Percentiles rank a stretch among this genome's conserved stretches.
Evolutionary conservation across 495 filamentous ascomycete genomes (phyloP).

Genomic region (Hamigera avellanea): DNA sequence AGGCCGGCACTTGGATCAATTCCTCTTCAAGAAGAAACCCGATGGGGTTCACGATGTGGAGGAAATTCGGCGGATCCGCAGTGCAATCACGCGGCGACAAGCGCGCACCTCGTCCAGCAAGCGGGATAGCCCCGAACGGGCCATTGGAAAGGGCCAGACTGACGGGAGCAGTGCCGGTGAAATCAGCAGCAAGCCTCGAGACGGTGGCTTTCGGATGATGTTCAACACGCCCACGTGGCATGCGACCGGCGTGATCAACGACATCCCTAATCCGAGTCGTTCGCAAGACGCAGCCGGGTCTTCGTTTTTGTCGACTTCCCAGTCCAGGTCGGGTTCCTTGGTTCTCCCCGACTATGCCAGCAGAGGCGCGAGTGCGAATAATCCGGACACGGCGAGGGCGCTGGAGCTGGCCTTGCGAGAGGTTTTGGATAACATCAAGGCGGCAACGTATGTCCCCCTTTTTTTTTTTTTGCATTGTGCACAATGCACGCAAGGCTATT

Average conservation of each 20-base stretch:
- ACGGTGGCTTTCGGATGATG: constrained; percentile 35
- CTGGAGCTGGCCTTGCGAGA: constrained; percentile 79
- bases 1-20: constrained; percentile 85
- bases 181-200: constrained; percentile 19
- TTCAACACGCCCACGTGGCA: constrained; percentile 64
- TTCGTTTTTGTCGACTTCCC: constrained; percentile 27
- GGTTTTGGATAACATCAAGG: constrained; percentile 63
- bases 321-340: constrained; percentile 30
- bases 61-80: constrained; percentile 69
- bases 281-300: constrained; percentile 20
- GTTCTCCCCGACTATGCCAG: constrained; percentile 46
- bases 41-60: constrained; percentile 84
- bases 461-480: constrained; percentile 3
- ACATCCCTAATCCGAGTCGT: constrained; percentile 42
- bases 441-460: constrained; percentile 60
- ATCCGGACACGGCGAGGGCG: constrained; percentile 60
- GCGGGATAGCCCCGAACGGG: constrained; percentile 36
- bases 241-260: constrained; percentile 71
- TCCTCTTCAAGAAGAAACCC: constrained; percentile 78
- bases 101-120: constrained; percentile 50
- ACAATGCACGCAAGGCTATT: too few species aligned
- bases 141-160: constrained; percentile 16
- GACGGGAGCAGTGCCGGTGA: constrained; percentile 16
- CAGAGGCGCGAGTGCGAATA: constrained; percentile 46
- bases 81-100: constrained; percentile 73